Evolutionary conservation across 2,329 filamentous ascomycete species (phyloP).

Genomic region (Arthrobotrys megalospora): DNA sequence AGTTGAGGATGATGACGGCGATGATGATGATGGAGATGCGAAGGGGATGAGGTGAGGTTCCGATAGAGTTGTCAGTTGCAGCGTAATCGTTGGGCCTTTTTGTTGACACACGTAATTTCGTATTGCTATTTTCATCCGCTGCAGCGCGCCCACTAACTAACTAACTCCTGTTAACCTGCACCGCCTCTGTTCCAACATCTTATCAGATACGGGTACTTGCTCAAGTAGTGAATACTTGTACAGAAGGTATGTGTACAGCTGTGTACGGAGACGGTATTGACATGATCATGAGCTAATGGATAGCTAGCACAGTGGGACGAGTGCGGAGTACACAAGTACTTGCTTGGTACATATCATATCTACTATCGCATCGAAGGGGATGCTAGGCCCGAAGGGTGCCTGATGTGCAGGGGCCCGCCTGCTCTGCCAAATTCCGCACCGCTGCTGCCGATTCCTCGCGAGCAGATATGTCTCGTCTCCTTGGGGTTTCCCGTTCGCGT

Average conservation of each 20-base stretch:
- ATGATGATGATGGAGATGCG: background rate
- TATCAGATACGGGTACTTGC: too few species aligned
- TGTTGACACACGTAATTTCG: constrained; percentile 29
- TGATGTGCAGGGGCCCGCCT: constrained; percentile 54
- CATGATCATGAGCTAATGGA: too few species aligned
- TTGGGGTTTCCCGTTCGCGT: constrained; percentile 8
- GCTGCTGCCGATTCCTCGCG: constrained; percentile 27
- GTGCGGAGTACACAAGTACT: too few species aligned
- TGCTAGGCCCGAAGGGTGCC: constrained; percentile 33
- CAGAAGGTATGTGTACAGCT: too few species aligned
- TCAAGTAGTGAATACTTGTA: too few species aligned
- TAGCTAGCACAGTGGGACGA: too few species aligned
- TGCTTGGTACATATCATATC: background rate
- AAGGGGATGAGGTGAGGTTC: constrained; percentile 16
- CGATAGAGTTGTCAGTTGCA: constrained; percentile 29
- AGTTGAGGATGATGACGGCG: background rate
- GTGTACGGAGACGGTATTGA: background rate
- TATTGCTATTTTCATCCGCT: constrained; percentile 12
- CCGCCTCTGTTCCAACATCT: too few species aligned
- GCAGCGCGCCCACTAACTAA: too few species aligned
- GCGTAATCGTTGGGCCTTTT: constrained; percentile 11
- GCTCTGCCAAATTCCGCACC: constrained; percentile 43
- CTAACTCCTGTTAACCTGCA: too few species aligned
- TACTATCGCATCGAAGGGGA: constrained; percentile 28
- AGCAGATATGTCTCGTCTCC: constrained; percentile 28